phyloP scores from a whole-genome alignment of 148 eudicot species.

The Rhododendron molle region DNA sequence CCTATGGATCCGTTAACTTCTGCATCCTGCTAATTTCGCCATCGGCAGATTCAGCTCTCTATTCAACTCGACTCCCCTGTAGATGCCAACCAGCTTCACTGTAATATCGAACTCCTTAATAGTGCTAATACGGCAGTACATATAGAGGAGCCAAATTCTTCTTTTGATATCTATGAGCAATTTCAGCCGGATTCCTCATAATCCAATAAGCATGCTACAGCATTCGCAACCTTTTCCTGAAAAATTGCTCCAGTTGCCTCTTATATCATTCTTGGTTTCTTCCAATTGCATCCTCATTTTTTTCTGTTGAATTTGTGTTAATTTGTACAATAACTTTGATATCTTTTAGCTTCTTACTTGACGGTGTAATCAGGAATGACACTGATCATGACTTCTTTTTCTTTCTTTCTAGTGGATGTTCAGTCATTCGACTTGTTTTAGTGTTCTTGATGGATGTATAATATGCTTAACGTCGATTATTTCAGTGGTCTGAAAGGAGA shows the following conservation, averaged over 20 bases:
- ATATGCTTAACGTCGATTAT: slow-evolving; percentile 13
- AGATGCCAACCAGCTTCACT: background rate
- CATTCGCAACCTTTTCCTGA: background rate
- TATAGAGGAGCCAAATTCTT: background rate
- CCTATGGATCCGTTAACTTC: background rate
- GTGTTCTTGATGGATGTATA: slow-evolving; percentile 1
- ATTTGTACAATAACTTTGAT: background rate
- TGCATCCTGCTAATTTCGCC: background rate
- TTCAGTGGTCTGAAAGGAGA: slow-evolving; percentile 89
- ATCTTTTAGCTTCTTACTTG: background rate
- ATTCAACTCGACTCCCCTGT: background rate
- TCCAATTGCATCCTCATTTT: background rate
- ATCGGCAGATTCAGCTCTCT: background rate
- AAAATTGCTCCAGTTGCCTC: background rate
- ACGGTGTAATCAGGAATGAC: no score
- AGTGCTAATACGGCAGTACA: background rate
- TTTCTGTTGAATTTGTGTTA: background rate
- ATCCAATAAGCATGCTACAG: background rate
- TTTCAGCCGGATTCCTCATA: background rate
- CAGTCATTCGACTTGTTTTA: background rate
- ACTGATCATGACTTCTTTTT: background rate
- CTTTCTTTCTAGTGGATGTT: background rate
- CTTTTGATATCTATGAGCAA: background rate
- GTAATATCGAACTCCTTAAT: background rate
- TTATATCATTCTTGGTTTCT: background rate